These are phyloP conservation scores for Candida xiaguanensis DNA, from an alignment of 805 yeast species.

Conservation along the genomic window DNA sequence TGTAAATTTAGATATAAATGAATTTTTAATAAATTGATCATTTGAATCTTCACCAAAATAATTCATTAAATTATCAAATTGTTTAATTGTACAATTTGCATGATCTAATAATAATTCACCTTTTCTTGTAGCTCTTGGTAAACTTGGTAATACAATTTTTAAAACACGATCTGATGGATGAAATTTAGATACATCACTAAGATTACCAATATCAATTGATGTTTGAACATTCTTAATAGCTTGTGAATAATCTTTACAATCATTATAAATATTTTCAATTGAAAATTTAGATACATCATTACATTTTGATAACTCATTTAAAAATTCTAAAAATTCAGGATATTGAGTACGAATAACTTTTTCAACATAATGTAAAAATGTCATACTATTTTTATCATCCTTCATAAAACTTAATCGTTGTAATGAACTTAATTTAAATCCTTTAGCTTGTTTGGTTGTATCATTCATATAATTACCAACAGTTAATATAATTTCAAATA, in stretches of 20 bases:
- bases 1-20: conserved; percentile 60
- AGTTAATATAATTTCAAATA: conserved; percentile 63
- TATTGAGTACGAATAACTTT: conserved; percentile 60
- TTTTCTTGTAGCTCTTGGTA: conserved; percentile 54
- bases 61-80: conserved; percentile 56
- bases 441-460: conserved; percentile 59
- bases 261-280: conserved; percentile 58
- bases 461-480: conserved; percentile 83
- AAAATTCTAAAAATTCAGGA: conserved; percentile 59
- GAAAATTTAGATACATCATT: conserved; percentile 56
- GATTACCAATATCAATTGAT: conserved; percentile 57
- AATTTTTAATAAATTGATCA: conserved; percentile 49
- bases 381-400: conserved; percentile 63
- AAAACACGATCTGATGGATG: conserved; percentile 67
- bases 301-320: conserved; percentile 55
- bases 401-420: conserved; percentile 70
- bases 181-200: conserved; percentile 57
- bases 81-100: conserved; percentile 45
- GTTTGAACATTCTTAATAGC: conserved; percentile 48
- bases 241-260: conserved; percentile 52
- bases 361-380: conserved; percentile 74
- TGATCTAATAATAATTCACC: conserved; percentile 50
- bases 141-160: conserved; percentile 47
- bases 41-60: conserved; percentile 72
- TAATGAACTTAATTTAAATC: conserved; percentile 66